Evolutionary conservation across 495 filamentous ascomycete species (phyloP).

Genomic region (Penicillium longicatenatum): DNA sequence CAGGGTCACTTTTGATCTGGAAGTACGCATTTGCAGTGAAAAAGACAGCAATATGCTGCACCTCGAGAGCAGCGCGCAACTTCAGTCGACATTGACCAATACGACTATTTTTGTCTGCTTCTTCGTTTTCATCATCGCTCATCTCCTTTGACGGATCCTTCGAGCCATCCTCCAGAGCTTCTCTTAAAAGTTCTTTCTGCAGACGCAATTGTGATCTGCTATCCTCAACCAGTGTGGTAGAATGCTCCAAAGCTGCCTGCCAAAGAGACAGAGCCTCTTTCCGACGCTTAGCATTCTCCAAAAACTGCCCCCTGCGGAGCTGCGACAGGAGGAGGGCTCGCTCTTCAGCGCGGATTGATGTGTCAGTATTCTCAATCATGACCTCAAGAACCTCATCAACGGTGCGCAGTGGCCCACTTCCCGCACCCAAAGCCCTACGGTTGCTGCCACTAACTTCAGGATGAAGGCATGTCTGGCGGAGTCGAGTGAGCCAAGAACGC

Average conservation of each 20-base stretch:
- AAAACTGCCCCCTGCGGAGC: constrained; percentile 69
- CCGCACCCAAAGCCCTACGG: constrained; percentile 64
- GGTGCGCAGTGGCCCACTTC: constrained; percentile 68
- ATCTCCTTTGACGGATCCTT: constrained; percentile 21
- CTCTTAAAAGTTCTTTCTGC: constrained; percentile 42
- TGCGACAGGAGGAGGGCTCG: constrained; percentile 61
- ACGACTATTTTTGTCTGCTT: constrained; percentile 46
- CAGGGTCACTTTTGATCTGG: constrained; percentile 72
- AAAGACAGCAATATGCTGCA: constrained; percentile 81
- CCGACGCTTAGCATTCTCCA: constrained; percentile 62
- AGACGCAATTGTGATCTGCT: constrained; percentile 60
- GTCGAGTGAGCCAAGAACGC: constrained; percentile 65
- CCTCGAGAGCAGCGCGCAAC: constrained; percentile 70
- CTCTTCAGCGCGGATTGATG: constrained; percentile 63
- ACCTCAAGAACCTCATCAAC: constrained; percentile 80
- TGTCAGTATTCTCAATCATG: constrained; percentile 84
- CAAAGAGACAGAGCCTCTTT: constrained; percentile 68
- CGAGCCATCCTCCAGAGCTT: constrained; percentile 7
- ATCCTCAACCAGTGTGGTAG: constrained; percentile 60
- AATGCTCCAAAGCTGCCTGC: constrained; percentile 57
- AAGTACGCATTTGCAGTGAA: constrained; percentile 82
- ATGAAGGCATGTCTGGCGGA: constrained; percentile 87
- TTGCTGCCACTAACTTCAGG: constrained; percentile 73
- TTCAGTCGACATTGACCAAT: constrained; percentile 63
- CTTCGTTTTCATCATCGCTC: constrained; percentile 48